Base-by-base conservation (phyloP, 805 yeast genomes). In the Candida palmyrensis region DNA sequence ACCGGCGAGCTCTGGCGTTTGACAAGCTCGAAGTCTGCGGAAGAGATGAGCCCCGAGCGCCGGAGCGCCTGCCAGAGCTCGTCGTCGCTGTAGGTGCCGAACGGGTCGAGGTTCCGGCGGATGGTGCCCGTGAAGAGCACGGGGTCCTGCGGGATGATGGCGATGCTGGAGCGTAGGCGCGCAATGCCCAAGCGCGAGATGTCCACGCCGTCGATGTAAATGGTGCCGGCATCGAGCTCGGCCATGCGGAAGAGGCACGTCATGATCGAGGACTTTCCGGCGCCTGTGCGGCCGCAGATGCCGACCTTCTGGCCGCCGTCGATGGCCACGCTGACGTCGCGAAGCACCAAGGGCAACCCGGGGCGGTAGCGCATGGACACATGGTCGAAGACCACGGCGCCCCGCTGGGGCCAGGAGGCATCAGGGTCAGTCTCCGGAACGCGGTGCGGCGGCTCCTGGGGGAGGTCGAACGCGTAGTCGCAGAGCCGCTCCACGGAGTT, bases 401-500 rank as follows among this genome's bases (percentile, higher is more conserved):
- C 61, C 6, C 31, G 10, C 10, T 38, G 40, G 3, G 61, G 61
- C 61, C 61, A 55, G 3, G 47, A 2, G 52, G 55, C 1, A 67
- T 66, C 2, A 71, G 71, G 18, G 4, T 12, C 14, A 6, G 45
- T 45, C 21, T 30, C 28, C 25, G 52, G 66, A 30, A 73, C 68
- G 29, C 60, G 54, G 43, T 66, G 69, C 0, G 78, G 66, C 1
- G 79, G 80, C 51, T 82, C 90, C 43, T 75, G 76, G 2, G 72
- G 75, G 30, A 82, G 52, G 10, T 69, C 59, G 38, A 61, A 62
- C 0, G 80, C 82, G 55, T 57, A 57, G 12, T 51, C 45, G 36
- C 48, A 48, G 31, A 53, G 41, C 45, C 75, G 58, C 47, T 73
- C 79, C 6, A 66, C 75, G 5, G 76, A 66, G 46, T 68, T 71